Percentiles rank a stretch among this genome's conserved stretches.
Conservation (phyloP, 2,329 filamentous ascomycete species). For the Alternaria panax region DNA sequence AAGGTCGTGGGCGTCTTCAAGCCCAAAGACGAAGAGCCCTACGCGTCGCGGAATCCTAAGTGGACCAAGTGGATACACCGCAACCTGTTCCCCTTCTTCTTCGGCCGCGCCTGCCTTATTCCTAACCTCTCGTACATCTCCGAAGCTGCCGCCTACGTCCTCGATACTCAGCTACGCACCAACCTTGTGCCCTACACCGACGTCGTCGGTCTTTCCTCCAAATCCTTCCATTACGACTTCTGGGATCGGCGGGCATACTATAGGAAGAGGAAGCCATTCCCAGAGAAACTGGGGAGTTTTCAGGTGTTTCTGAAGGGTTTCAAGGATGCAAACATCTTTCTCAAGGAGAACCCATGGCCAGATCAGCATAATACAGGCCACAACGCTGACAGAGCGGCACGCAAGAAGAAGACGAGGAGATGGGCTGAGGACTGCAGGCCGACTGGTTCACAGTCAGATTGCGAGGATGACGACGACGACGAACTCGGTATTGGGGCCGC, state of each 20-base stretch:
- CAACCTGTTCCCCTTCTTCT: slow-evolving; percentile 96
- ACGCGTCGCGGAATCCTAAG: slow-evolving; percentile 95
- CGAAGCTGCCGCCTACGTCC: slow-evolving; percentile 94
- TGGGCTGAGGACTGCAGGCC: slow-evolving; percentile 88
- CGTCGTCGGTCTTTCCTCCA: slow-evolving; percentile 91
- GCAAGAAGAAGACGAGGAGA: slow-evolving; percentile 66
- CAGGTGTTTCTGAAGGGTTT: slow-evolving; percentile 97
- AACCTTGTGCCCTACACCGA: slow-evolving; percentile 96
- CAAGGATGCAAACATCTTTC: slow-evolving; percentile 94
- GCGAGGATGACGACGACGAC: slow-evolving; percentile 66
- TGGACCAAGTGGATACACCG: slow-evolving; percentile 99
- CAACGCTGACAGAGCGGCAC: slow-evolving; percentile 70
- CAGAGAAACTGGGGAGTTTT: slow-evolving; percentile 92
- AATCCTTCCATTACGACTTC: slow-evolving; percentile 97
- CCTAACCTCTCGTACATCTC: slow-evolving; percentile 98
- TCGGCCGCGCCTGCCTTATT: slow-evolving; percentile 92
- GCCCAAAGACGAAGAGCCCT: slow-evolving; percentile 98
- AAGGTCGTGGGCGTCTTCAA: slow-evolving; percentile 99
- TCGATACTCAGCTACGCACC: slow-evolving; percentile 88
- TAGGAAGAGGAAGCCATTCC: slow-evolving; percentile 83
- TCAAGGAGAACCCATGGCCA: slow-evolving; percentile 95
- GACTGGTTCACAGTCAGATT: slow-evolving; percentile 63
- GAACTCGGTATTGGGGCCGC: slow-evolving; percentile 45
- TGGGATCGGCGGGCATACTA: slow-evolving; percentile 92
- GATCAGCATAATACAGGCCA: slow-evolving; percentile 79